Base-by-base conservation (phyloP, 2,329 filamentous ascomycete species). In the Zalaria obscura region DNA sequence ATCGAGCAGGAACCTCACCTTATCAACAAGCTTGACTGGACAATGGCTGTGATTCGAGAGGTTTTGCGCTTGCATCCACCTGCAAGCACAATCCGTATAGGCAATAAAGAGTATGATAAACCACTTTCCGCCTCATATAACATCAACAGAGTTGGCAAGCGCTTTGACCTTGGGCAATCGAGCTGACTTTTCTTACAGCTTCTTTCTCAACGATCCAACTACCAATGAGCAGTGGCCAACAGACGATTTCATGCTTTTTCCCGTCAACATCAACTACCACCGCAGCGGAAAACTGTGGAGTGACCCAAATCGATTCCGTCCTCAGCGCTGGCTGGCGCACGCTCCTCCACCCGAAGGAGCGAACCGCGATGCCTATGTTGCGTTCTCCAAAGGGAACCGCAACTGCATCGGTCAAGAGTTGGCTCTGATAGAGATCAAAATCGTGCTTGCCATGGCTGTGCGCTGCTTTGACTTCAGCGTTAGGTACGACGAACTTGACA, bases 371-470 rank as follows among this genome's bases (percentile, higher is more conserved):
- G 36, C 36, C 9, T 38, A 33, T 29, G 31, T 42, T 25, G 28
- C 35, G 2, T 78, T 78, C 52, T 70, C 72, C 48, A 61, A 66
- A 42, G 74, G 75, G 0, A 62, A 66, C 2, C 55, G 74, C 8
- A 70, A 68, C 40, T 79, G 74, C 49, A 65, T 76, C n/a, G 73
- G 72, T 1, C 70, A 75, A 52, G 68, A 71, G 47, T 58, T 76
- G 36, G 73, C 67, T 1, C 65, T 68, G 55, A 57, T 72, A 10
- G 73, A 77, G 54, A 50, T 70, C 25, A 67, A 66, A 46, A 57
- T 70, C 44, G 60, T 70, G 5, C 54, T 76, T 27, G 66, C 67
- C 3, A 64, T 72, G 52, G 67, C 66, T 0, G 51, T 68, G 8
- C 52, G 70, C 38, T 64, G 66, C 11, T 71, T 74, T 38, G 68